Evolutionary conservation across 2,329 filamentous ascomycete genomes (phyloP), one percentile per base, ranked within the genome.

Genomic region (Epicoccum nigrum): DNA sequence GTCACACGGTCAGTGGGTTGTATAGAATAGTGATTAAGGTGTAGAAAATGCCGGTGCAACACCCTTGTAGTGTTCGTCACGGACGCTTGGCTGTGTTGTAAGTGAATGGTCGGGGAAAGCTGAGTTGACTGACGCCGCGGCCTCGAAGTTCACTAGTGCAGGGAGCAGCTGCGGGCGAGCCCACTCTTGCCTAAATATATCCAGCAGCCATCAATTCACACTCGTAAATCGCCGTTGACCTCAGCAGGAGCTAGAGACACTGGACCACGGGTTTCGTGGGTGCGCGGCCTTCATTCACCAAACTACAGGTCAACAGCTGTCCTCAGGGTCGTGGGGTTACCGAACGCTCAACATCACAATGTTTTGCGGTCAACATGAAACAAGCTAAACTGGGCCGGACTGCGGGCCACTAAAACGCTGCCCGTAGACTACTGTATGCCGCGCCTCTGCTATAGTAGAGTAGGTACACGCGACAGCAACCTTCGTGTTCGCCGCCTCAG

Each of bases 41-140:
- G 32, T 35, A 44, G 51, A 28, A 45, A 34, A 38, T 25, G 34
- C 25, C 23, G 40, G 44, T 35, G 45, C 34, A 45, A 16, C 43
- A 28, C 44, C 45, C 44, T 48, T 40, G 40, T 34, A 45, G 44
- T 38, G 40, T 35, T 41, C 17, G 51, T 49, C 25, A 41, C 40
- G n/a, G 45, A 30, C 45, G 45, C 39, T 44, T 40, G 45, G 42
- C 40, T 12, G 38, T 43, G 42, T 25, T 43, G 49, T 51, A 37
- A 47, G 45, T 48, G 51, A 49, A 54, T 54, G 51, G 51, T 45
- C 27, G 45, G 32, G 44, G 38, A 44, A 35, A 42, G 44, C 39
- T 41, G 44, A 42, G 35, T 44, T 41, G 30, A 40, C 40, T 32
- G 35, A 33, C 46, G 25, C 31, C 25, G 32, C 27, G 17, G 33